Evolutionary conservation across 345 rosid genomes (phyloP).

Genomic region (Linum usitatissimum): DNA sequence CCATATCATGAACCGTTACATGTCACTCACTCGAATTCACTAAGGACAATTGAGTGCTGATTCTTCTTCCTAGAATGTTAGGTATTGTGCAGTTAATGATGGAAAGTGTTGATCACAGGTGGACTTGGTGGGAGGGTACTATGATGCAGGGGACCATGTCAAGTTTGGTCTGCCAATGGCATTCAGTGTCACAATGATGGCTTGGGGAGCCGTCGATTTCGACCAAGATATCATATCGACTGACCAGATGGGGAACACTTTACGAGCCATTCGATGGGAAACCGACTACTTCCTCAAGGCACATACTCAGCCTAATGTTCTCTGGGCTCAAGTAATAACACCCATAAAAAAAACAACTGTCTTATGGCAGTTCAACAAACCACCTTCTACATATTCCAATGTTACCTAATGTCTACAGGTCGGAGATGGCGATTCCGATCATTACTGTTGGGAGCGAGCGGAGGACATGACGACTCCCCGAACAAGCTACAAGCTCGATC

Average conservation of each 20-base stretch:
- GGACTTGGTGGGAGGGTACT: slow-evolving; percentile 22
- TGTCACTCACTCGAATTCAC: no score
- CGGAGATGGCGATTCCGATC: slow-evolving; percentile 81
- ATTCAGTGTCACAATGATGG: slow-evolving; percentile 19
- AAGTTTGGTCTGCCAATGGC: slow-evolving; percentile 28
- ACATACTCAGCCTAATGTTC: slow-evolving; percentile 56
- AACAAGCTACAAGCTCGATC: slow-evolving; percentile 59
- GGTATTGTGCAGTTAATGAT: no score
- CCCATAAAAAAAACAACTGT: no score
- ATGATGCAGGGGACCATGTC: slow-evolving; percentile 27
- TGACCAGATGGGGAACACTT: slow-evolving; percentile 22
- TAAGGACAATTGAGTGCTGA: no score
- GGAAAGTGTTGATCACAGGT: not conserved
- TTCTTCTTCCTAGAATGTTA: no score
- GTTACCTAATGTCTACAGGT: slow-evolving; percentile 23
- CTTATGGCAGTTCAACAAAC: no score
- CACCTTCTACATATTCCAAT: no score
- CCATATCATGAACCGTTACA: no score
- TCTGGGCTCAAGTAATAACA: slow-evolving; percentile 74
- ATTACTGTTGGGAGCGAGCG: slow-evolving; percentile 75
- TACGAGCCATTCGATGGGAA: slow-evolving; percentile 68
- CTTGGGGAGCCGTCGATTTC: slow-evolving; percentile 24
- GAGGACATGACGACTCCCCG: slow-evolving; percentile 93
- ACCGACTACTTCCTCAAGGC: slow-evolving; percentile 78
- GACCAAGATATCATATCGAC: slow-evolving; percentile 10